phyloP scores from a whole-genome alignment of 192 early-diverging fungal genomes.

The Chytriomyces sp. region DNA sequence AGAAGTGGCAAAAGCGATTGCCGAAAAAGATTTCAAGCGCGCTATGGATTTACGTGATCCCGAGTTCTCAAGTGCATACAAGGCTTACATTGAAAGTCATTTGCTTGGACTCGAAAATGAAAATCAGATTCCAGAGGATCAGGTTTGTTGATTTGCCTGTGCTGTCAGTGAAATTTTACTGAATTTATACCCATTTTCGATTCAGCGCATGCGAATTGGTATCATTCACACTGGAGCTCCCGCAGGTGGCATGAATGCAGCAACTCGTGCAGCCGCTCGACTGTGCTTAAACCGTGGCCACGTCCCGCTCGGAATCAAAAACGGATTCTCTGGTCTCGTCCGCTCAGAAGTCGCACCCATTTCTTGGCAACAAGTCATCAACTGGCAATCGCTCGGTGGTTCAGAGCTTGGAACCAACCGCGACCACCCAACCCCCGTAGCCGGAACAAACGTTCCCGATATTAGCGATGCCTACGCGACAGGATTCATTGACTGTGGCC shows the following conservation, averaged over 20 bases:
- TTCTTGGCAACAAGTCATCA: slow-evolving; percentile 82
- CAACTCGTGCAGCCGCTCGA: slow-evolving; percentile 84
- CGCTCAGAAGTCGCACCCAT: slow-evolving; percentile 79
- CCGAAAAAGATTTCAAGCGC: slow-evolving; percentile 78
- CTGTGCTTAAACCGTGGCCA: slow-evolving; percentile 88
- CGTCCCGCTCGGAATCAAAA: slow-evolving; percentile 83
- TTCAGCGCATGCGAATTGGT: slow-evolving; percentile 76
- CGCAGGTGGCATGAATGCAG: slow-evolving; percentile 97
- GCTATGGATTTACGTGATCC: slow-evolving; percentile 90
- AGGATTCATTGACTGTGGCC: slow-evolving; percentile 73
- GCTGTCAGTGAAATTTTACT: slow-evolving; percentile 31
- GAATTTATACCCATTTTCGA: not conserved
- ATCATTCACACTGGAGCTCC: slow-evolving; percentile 95
- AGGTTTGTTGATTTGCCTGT: slow-evolving; percentile 49
- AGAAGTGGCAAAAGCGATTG: slow-evolving; percentile 83
- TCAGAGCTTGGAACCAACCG: slow-evolving; percentile 94
- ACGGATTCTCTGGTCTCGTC: slow-evolving; percentile 90
- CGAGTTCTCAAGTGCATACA: slow-evolving; percentile 68
- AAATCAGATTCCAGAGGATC: slow-evolving; percentile 66
- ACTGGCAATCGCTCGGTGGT: slow-evolving; percentile 91
- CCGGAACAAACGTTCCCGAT: slow-evolving; percentile 41
- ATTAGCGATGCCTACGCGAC: slow-evolving; percentile 40
- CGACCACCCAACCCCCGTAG: slow-evolving; percentile 74
- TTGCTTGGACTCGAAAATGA: not conserved
- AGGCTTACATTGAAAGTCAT: slow-evolving; percentile 55